Conservation (phyloP, 192 early-diverging fungal genomes). For the Obelidium mucronatum region DNA sequence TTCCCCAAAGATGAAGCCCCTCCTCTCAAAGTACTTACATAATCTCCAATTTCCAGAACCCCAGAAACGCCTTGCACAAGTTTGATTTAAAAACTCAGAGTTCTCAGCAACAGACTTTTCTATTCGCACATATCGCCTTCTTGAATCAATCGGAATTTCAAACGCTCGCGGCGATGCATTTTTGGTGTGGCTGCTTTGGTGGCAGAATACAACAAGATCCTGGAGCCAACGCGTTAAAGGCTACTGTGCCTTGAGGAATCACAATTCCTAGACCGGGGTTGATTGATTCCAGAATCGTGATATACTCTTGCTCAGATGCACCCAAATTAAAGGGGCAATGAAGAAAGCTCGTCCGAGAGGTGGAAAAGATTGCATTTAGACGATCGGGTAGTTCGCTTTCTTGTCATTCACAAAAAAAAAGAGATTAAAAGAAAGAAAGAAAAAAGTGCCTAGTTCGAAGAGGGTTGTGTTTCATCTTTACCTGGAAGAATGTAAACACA, state of each 20-base stretch:
- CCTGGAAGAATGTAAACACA: conserved; percentile 30
- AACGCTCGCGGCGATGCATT: no score
- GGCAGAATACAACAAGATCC: neutral
- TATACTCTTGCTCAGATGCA: conserved; percentile 11
- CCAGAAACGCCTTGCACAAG: neutral
- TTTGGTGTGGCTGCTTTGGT: neutral
- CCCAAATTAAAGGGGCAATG: conserved; percentile 15
- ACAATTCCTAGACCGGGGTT: conserved; percentile 1
- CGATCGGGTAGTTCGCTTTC: neutral
- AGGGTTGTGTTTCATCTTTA: neutral
- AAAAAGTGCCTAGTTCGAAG: no score
- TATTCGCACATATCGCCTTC: neutral
- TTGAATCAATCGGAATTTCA: conserved; percentile 13
- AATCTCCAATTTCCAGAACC: conserved; percentile 6
- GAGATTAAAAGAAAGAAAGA: neutral
- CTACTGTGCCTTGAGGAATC: neutral
- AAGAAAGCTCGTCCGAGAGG: neutral
- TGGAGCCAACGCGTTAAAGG: neutral
- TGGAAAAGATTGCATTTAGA: neutral
- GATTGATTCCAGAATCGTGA: conserved; percentile 1
- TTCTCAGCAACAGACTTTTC: neutral
- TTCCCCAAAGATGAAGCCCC: no score
- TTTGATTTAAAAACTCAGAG: conserved; percentile 12
- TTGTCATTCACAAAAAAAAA: no score
- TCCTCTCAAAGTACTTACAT: no score